These are phyloP conservation scores for Carex parvula DNA, from an alignment of 176 grass and related monocot species.

Conservation along the genomic window DNA sequence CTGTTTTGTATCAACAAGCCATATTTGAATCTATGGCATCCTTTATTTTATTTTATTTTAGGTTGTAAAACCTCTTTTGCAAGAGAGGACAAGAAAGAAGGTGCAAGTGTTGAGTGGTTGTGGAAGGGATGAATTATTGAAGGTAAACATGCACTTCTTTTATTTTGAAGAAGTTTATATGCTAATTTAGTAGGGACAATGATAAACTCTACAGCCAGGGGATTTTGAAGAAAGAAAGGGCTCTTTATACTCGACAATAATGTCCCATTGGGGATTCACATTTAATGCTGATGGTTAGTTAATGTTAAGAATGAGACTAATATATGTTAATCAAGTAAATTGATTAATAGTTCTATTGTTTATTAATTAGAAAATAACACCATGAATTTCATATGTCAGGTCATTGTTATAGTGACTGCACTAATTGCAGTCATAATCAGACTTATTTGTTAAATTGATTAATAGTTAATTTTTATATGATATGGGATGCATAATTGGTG, in stretches of 20 bases:
- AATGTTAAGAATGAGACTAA: not conserved
- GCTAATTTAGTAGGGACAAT: not conserved
- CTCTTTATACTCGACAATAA: not conserved
- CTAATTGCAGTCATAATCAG: not conserved
- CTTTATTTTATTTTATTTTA: conserved; percentile 16
- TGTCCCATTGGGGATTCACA: not conserved
- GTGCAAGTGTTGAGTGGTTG: conserved; percentile 63
- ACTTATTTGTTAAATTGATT: not conserved
- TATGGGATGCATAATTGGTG: not conserved
- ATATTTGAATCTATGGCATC: not conserved
- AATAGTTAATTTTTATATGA: not conserved
- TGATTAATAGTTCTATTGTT: not conserved
- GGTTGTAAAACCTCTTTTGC: conserved; percentile 94
- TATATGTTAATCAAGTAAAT: not conserved
- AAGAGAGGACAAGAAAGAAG: conserved; percentile 92
- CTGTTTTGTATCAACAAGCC: not conserved
- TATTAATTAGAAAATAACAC: not conserved
- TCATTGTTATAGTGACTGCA: not conserved
- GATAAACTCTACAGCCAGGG: not conserved
- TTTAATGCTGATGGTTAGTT: not conserved
- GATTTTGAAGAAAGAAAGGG: not conserved
- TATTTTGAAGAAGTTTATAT: not conserved
- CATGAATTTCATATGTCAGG: not conserved
- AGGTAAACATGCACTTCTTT: conserved; percentile 43
- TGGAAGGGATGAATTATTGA: conserved; percentile 76